Percentiles rank a stretch among this genome's conserved stretches.
phyloP scores from a whole-genome alignment of 768 basidiomycete genomes.

The Leccinum rimulosum region DNA sequence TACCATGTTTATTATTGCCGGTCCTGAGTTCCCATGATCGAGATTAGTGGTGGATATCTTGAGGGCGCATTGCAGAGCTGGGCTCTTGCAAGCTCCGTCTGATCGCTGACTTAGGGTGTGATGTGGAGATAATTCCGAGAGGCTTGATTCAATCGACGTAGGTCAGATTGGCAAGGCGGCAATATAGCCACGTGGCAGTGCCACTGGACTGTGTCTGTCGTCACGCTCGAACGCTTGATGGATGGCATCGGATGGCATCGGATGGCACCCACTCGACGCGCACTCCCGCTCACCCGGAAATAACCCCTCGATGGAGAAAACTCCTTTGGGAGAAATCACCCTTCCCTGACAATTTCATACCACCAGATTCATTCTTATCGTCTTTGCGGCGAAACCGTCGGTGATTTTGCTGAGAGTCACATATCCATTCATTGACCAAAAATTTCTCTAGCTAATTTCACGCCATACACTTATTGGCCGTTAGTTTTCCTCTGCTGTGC shows the following conservation, averaged over 20 bases:
- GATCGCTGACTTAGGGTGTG: not conserved
- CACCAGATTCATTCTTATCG: conserved; percentile 67
- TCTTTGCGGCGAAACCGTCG: conserved; percentile 77
- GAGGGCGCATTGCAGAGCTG: not conserved
- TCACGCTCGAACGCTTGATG: not conserved
- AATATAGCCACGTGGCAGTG: conserved; percentile 14
- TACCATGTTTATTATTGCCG: conserved; percentile 14
- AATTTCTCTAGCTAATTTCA: conserved; percentile 64
- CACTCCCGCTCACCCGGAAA: not conserved
- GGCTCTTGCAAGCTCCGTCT: conserved; percentile 1
- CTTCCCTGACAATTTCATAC: conserved; percentile 86
- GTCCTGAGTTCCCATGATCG: conserved; percentile 27
- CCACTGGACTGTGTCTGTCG: not conserved
- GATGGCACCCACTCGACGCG: not conserved
- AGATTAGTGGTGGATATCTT: conserved; percentile 15
- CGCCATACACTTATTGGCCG: conserved; percentile 72
- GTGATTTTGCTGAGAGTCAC: conserved; percentile 27
- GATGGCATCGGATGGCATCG: not conserved
- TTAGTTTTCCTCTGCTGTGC: conserved; percentile 68
- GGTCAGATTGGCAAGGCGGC: conserved; percentile 1
- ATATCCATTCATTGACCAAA: conserved; percentile 9
- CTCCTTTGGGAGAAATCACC: conserved; percentile 76
- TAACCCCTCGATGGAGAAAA: conserved; percentile 55
- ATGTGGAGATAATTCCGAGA: conserved; percentile 16
- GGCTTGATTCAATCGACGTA: not conserved